Base-by-base conservation (phyloP, 116 monocot species). In the Phalaenopsis hybrid region DNA sequence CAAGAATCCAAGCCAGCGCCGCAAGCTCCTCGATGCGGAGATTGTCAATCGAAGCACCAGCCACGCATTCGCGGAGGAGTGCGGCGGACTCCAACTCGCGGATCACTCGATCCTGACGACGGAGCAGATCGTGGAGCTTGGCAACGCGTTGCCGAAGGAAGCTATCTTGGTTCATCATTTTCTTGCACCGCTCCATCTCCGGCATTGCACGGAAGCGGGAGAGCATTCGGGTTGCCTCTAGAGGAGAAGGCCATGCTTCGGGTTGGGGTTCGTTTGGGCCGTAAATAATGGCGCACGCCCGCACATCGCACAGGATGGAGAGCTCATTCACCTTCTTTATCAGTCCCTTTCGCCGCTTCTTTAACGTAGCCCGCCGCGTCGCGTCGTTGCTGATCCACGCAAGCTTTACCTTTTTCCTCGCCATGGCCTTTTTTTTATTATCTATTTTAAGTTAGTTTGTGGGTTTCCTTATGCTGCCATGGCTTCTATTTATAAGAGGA, bases 251-350 rank as follows among this genome's bases (percentile, higher is more conserved):
- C 75, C 81, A 81, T 1, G 44, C 75, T 43, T 57, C 75, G 0
- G 81, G 81, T 8, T 34, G 43, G 23, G n/a, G 18, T 11, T 75
- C 81, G 6, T 81, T 7, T 4, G 75, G 81, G 45, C 58, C 13
- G 81, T 75, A 81, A 34, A 81, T 25, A 2, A 81, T 13, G 58
- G 75, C 44, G 75, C 75, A 81, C 58, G 81, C 57, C 21, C 51
- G 43, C 75, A 81, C 81, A 34, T 75, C 75, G 75, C 81, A 81
- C 44, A 81, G 81, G 75, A 75, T 81, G n/a, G 81, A 48, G 6
- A 75, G 75, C 75, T 81, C 81, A 13, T 77, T 77, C 44, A 81
- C 58, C 34, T 81, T 81, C 81, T 82, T 82, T 45, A 82, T 48
- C 49, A 81, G 75, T 20, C 81, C 75, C 58, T 44, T 74, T 5